phyloP scores from a whole-genome alignment of 108 stramenopile species.

The Cyclostephanos invisitatus region DNA sequence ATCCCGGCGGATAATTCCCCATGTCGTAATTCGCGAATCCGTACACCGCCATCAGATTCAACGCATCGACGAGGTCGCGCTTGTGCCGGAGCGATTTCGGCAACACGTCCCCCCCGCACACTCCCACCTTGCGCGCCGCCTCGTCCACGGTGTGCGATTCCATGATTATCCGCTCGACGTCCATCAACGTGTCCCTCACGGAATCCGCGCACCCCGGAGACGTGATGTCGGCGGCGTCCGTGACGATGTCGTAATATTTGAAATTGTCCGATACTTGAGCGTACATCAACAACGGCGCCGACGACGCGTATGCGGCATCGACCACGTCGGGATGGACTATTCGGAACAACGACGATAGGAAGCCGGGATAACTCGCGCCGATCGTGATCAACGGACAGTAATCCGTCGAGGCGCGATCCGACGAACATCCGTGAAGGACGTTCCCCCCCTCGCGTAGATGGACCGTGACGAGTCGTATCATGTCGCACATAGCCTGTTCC shows the following conservation, averaged over 20 bases:
- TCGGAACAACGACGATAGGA: conserved; percentile 67
- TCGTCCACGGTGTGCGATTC: conserved; percentile 16
- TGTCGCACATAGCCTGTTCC: conserved; percentile 63
- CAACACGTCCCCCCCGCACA: conserved; percentile 48
- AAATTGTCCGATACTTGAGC: conserved; percentile 50
- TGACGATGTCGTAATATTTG: conserved; percentile 65
- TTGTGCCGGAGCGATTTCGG: conserved; percentile 53
- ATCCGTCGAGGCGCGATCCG: conserved; percentile 29
- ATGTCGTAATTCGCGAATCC: conserved; percentile 76
- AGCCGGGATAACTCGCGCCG: conserved; percentile 77
- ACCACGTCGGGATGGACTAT: conserved; percentile 64
- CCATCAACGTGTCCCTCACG: conserved; percentile 44
- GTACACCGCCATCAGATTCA: conserved; percentile 56
- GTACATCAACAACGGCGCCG: conserved; percentile 71
- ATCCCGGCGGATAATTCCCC: conserved; percentile 74
- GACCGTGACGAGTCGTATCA: conserved; percentile 29
- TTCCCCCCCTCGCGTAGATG: conserved; percentile 17
- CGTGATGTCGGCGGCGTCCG: conserved; percentile 56
- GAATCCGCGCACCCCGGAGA: conserved; percentile 64
- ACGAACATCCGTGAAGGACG: conserved; percentile 38
- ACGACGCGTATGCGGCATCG: conserved; percentile 67
- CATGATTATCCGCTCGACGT: conserved; percentile 34
- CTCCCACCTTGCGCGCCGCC: conserved; percentile 38
- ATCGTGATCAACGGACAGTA: conserved; percentile 84
- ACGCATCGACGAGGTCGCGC: conserved; percentile 38